Evolutionary conservation across 805 yeast genomes (phyloP).

Genomic region (Isabelozyma rhagii): DNA sequence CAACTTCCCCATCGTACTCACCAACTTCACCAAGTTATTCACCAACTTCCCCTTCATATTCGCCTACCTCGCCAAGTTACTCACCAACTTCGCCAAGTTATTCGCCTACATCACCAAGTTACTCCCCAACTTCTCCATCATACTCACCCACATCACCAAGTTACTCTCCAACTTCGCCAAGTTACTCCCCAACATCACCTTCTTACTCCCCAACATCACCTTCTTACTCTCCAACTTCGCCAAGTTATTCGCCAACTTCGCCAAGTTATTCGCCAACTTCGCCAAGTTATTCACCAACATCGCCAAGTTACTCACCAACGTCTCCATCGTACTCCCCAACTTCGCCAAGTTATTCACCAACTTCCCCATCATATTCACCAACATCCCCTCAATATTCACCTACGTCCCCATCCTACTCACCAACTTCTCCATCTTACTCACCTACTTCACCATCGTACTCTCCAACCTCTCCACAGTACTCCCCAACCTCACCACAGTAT

Average conservation of each 20-base stretch:
- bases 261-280: constrained; percentile 70
- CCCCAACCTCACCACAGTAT: constrained; percentile 46
- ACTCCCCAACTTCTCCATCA: constrained; percentile 56
- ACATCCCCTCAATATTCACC: constrained; percentile 65
- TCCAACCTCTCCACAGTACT: constrained; percentile 48
- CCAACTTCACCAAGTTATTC: constrained; percentile 66
- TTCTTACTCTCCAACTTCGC: constrained; percentile 59
- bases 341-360: constrained; percentile 65
- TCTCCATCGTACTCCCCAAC: constrained; percentile 78
- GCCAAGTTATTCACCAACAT: constrained; percentile 60
- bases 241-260: constrained; percentile 66
- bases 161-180: constrained; percentile 73
- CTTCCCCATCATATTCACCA: constrained; percentile 78
- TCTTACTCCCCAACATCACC: constrained; percentile 78
- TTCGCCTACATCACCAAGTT: constrained; percentile 69
- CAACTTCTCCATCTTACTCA: constrained; percentile 46
- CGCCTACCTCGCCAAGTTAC: constrained; percentile 71
- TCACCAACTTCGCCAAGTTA: constrained; percentile 78
- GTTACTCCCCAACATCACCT: constrained; percentile 78
- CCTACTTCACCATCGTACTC: constrained; percentile 53
- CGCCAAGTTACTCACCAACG: constrained; percentile 46
- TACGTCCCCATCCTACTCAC: constrained; percentile 53
- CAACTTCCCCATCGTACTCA: constrained; percentile 70
- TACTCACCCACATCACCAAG: constrained; percentile 67
- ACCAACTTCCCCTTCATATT: constrained; percentile 52